phyloP scores from a whole-genome alignment of 2,329 filamentous ascomycete species.

The Coniella vitis region DNA sequence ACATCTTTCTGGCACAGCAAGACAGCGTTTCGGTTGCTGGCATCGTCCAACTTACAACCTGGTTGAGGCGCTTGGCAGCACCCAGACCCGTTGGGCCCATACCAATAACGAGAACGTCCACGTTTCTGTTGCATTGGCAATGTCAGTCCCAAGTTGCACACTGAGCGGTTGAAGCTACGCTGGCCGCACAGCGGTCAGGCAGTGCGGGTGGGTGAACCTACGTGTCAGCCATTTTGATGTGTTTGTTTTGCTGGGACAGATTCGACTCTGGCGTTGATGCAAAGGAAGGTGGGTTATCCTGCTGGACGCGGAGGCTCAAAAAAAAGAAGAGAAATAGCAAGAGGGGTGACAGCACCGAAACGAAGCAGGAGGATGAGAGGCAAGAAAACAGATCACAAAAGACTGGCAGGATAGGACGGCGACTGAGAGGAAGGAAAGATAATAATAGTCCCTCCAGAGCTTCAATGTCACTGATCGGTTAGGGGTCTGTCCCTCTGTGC shows the following conservation, averaged over 20 bases:
- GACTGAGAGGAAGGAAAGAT: slow-evolving; percentile 2
- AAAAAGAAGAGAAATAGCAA: slow-evolving; percentile 2
- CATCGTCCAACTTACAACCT: slow-evolving; percentile 61
- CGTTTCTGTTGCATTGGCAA: slow-evolving; percentile 51
- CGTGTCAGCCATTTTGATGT: slow-evolving; percentile 24
- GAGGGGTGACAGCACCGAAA: not conserved
- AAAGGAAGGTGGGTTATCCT: slow-evolving; percentile 8
- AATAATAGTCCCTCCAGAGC: slow-evolving; percentile 5
- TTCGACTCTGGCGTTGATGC: slow-evolving; percentile 5
- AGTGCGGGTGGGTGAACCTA: slow-evolving; percentile 14
- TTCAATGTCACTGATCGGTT: slow-evolving; percentile 10
- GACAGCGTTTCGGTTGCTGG: slow-evolving; percentile 23
- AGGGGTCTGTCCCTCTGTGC: slow-evolving; percentile 5
- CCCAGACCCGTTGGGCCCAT: slow-evolving; percentile 95
- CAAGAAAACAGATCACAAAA: slow-evolving; percentile 7
- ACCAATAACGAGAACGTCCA: slow-evolving; percentile 96
- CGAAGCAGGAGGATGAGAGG: slow-evolving; percentile 1
- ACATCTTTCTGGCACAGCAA: slow-evolving; percentile 14
- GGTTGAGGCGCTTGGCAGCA: slow-evolving; percentile 95
- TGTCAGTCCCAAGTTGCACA: not conserved
- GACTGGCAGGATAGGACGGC: not conserved
- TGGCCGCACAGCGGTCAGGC: not conserved
- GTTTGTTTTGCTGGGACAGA: not conserved
- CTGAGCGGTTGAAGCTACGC: too few species aligned
- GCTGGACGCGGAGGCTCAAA: slow-evolving; percentile 6